Evolutionary conservation across 2,329 filamentous ascomycete genomes (phyloP).

Genomic region (Hymenoscyphus fructigenus): DNA sequence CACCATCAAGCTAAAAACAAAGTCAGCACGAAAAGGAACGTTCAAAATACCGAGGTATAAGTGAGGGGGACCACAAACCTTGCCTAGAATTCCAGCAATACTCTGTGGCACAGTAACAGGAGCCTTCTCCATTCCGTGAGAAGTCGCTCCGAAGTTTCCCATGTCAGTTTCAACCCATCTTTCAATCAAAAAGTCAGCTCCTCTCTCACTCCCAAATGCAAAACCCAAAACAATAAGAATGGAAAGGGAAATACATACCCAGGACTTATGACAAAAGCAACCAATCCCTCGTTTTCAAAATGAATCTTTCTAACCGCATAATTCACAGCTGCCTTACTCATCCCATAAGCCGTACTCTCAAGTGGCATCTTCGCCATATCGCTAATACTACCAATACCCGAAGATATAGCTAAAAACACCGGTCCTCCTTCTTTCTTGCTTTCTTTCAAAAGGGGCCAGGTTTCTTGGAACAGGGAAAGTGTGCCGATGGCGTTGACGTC

Average conservation of each 20-base stretch:
- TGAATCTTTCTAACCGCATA: conserved; percentile 38
- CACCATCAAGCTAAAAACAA: conserved; percentile 38
- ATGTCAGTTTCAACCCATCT: conserved; percentile 43
- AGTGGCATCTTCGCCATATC: conserved; percentile 18
- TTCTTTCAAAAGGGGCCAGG: conserved; percentile 40
- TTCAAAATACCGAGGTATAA: background rate
- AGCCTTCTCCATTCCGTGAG: conserved; percentile 34
- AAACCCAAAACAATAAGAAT: background rate
- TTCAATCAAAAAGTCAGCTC: background rate
- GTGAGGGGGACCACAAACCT: conserved; percentile 10
- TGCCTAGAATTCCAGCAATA: conserved; percentile 34
- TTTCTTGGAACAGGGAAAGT: conserved; percentile 47
- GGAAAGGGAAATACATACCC: conserved; percentile 27
- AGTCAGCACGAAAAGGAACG: background rate
- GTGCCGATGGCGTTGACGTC: conserved; percentile 45
- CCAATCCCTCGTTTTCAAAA: conserved; percentile 33
- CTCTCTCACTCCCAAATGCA: background rate
- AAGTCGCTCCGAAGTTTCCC: conserved; percentile 37
- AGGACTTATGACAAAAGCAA: conserved; percentile 31
- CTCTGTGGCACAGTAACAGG: conserved; percentile 37
- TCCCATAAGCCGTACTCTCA: conserved; percentile 40
- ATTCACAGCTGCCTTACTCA: conserved; percentile 41
- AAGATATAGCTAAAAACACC: conserved; percentile 40
- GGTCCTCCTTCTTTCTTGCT: conserved; percentile 29
- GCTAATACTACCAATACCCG: conserved; percentile 24